Conservation (phyloP, 495 filamentous ascomycete genomes). For the Penicillium lividum region DNA sequence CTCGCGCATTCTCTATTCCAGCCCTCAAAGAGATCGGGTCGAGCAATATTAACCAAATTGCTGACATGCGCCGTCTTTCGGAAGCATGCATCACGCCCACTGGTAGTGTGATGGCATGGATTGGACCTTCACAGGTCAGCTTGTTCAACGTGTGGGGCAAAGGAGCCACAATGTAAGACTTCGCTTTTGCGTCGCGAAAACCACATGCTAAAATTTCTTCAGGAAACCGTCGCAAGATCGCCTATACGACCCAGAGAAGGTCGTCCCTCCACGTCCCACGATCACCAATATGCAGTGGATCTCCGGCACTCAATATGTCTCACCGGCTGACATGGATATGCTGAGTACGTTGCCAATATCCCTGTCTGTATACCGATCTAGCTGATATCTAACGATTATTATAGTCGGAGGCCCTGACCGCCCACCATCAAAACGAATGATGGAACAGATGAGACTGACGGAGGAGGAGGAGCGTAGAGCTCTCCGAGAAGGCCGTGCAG, state of each 20-base stretch:
- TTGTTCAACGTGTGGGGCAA: slow-evolving; percentile 79
- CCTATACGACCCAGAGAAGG: slow-evolving; percentile 71
- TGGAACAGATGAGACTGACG: slow-evolving; percentile 62
- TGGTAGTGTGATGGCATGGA: slow-evolving; percentile 84
- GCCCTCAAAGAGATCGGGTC: slow-evolving; percentile 82
- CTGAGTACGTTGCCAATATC: slow-evolving; percentile 51
- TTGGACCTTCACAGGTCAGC: slow-evolving; percentile 81
- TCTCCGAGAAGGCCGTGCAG: slow-evolving; percentile 36
- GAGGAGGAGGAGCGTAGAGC: slow-evolving; percentile 57
- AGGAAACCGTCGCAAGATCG: slow-evolving; percentile 62
- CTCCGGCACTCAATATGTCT: slow-evolving; percentile 88
- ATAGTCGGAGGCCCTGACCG: slow-evolving; percentile 81
- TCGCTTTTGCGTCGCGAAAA: background rate
- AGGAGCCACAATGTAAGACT: slow-evolving; percentile 57
- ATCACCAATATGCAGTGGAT: slow-evolving; percentile 97
- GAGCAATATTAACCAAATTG: slow-evolving; percentile 55
- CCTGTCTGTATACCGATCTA: background rate
- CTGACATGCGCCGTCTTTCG: slow-evolving; percentile 71
- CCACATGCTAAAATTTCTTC: slow-evolving; percentile 30
- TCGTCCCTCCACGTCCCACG: slow-evolving; percentile 80
- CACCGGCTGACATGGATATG: slow-evolving; percentile 85
- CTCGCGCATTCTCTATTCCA: slow-evolving; percentile 81
- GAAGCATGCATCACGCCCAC: slow-evolving; percentile 69
- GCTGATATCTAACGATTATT: slow-evolving; percentile 11
- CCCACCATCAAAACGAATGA: slow-evolving; percentile 77